These are phyloP conservation scores for Mortierella sp. DNA, from an alignment of 371 early-diverging fungal genomes.

Conservation along the genomic window DNA sequence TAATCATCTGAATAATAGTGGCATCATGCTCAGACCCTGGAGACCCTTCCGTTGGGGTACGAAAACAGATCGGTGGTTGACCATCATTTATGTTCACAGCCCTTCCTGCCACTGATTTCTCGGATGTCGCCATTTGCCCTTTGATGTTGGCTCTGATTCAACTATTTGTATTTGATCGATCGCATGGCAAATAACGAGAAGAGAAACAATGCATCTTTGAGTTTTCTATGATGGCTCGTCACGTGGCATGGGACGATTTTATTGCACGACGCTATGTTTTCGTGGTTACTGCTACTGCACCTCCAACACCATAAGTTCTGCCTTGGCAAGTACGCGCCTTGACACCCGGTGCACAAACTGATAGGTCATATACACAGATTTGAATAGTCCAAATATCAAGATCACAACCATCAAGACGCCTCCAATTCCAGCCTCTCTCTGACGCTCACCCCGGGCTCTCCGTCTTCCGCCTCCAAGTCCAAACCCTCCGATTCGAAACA, in stretches of 20 bases:
- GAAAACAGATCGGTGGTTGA: slow-evolving; percentile 18
- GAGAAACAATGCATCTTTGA: neutral
- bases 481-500: slow-evolving; percentile 48
- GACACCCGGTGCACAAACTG: slow-evolving; percentile 42
- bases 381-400: slow-evolving; percentile 51
- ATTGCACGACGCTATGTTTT: too few relatives aligned
- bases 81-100: neutral
- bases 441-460: slow-evolving; percentile 38
- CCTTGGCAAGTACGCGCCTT: slow-evolving; percentile 42
- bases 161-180: neutral
- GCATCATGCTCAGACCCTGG: slow-evolving; percentile 28
- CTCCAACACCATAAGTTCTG: slow-evolving; percentile 46
- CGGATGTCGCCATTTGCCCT: neutral
- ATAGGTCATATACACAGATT: slow-evolving; percentile 47
- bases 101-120: neutral
- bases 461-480: slow-evolving; percentile 50
- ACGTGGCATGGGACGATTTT: neutral
- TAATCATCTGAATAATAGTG: slow-evolving; percentile 26
- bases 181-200: neutral
- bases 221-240: neutral
- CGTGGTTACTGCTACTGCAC: slow-evolving; percentile 37
- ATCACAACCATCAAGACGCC: slow-evolving; percentile 38
- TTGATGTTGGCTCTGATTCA: neutral
- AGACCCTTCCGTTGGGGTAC: neutral
- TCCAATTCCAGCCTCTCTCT: slow-evolving; percentile 40